phyloP scores from a whole-genome alignment of 495 filamentous ascomycete species.

The Chaetomidium leptoderma region DNA sequence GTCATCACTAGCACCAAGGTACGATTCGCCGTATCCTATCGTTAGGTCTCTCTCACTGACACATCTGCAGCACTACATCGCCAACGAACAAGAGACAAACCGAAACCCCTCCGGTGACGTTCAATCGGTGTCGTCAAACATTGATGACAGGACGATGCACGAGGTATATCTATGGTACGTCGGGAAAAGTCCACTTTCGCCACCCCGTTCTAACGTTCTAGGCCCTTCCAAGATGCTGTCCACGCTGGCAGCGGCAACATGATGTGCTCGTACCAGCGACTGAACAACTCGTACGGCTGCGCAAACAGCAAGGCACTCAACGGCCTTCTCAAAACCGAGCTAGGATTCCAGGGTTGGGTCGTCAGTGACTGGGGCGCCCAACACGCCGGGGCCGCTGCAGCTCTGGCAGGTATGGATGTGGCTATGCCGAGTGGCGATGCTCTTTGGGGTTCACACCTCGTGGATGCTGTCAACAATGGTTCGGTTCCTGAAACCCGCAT shows the following conservation, averaged over 20 bases:
- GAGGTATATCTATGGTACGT: conserved; percentile 64
- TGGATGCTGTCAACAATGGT: conserved; percentile 45
- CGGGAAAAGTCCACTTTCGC: conserved; percentile 34
- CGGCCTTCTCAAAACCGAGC: conserved; percentile 59
- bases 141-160: conserved; percentile 65
- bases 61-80: conserved; percentile 53
- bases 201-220: conserved; percentile 19
- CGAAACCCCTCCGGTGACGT: conserved; percentile 47
- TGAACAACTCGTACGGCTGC: conserved; percentile 64
- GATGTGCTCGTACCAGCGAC: conserved; percentile 67
- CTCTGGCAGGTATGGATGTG: conserved; percentile 59
- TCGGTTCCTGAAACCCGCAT: conserved; percentile 47
- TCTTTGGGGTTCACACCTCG: conserved; percentile 40
- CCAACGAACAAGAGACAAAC: conserved; percentile 63
- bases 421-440: conserved; percentile 51
- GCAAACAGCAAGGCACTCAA: conserved; percentile 59
- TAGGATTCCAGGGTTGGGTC: conserved; percentile 59
- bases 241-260: conserved; percentile 56
- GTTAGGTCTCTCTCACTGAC: neutral
- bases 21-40: conserved; percentile 39
- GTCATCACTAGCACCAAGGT: conserved; percentile 53
- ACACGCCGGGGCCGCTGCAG: conserved; percentile 52
- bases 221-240: conserved; percentile 63
- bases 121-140: conserved; percentile 54
- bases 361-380: conserved; percentile 62